Evolutionary conservation across 1,284 basidiomycete species (phyloP).

Genomic region (Cutaneotrichosporon curvatum): DNA sequence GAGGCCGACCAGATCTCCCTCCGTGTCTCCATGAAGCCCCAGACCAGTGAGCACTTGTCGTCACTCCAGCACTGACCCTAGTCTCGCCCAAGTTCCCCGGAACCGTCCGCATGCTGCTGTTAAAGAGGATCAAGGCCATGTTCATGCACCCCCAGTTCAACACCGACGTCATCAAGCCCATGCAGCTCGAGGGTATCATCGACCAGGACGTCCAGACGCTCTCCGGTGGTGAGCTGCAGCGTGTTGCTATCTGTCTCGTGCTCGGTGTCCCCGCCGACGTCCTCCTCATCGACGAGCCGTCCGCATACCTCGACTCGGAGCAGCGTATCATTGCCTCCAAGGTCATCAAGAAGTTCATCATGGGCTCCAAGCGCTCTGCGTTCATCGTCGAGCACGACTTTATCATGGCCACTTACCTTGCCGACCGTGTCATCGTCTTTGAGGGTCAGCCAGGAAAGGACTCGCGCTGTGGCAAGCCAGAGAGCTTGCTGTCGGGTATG

Average conservation of each 20-base stretch:
- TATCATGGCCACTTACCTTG: slow-evolving; percentile 76
- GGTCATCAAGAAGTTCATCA: slow-evolving; percentile 93
- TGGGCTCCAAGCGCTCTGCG: slow-evolving; percentile 90
- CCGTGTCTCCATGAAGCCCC: slow-evolving; percentile 85
- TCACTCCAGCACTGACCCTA: slow-evolving; percentile 10
- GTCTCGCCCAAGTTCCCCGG: slow-evolving; percentile 94
- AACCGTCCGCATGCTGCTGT: slow-evolving; percentile 79
- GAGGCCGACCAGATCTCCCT: slow-evolving; percentile 67
- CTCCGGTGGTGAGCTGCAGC: slow-evolving; percentile 92
- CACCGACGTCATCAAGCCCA: slow-evolving; percentile 90
- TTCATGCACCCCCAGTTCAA: slow-evolving; percentile 98
- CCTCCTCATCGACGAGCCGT: slow-evolving; percentile 68
- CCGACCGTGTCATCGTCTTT: slow-evolving; percentile 94
- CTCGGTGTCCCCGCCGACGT: slow-evolving; percentile 66
- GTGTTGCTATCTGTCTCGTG: slow-evolving; percentile 87
- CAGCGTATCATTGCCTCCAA: slow-evolving; percentile 96
- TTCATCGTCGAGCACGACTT: slow-evolving; percentile 49
- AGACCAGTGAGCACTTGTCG: slow-evolving; percentile 49
- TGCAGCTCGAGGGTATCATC: slow-evolving; percentile 81
- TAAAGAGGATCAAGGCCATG: slow-evolving; percentile 86
- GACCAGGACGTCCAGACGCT: slow-evolving; percentile 94
- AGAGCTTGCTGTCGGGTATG: slow-evolving; percentile 45
- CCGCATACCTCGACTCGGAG: slow-evolving; percentile 75
- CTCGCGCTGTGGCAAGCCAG: slow-evolving; percentile 64
- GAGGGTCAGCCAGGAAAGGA: slow-evolving; percentile 73